phyloP scores from a whole-genome alignment of 2,329 filamentous ascomycete species.

The Drechslerella coelobrocha region DNA sequence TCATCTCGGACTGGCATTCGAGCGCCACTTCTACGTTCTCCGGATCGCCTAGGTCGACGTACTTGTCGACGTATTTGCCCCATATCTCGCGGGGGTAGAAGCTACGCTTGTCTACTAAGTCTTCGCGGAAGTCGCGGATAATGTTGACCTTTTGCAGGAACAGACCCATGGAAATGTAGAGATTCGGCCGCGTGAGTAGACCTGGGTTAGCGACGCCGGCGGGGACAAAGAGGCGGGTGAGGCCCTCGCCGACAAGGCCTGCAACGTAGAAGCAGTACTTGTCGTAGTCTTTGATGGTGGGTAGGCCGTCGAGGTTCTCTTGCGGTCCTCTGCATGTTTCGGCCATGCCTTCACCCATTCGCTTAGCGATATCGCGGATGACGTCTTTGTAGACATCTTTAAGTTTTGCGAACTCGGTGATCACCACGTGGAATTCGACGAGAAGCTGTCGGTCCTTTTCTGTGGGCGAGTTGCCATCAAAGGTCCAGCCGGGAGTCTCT shows the following conservation, averaged over 20 bases:
- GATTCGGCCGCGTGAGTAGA: slow-evolving; percentile 75
- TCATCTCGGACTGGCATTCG: slow-evolving; percentile 90
- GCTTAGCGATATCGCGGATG: slow-evolving; percentile 87
- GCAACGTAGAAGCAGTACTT: slow-evolving; percentile 98
- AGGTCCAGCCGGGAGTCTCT: slow-evolving; percentile 87
- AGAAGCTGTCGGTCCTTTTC: slow-evolving; percentile 94
- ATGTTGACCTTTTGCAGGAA: slow-evolving; percentile 99
- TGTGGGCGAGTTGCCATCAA: slow-evolving; percentile 80
- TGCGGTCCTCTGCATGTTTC: slow-evolving; percentile 89
- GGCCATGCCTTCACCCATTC: slow-evolving; percentile 99
- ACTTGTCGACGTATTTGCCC: slow-evolving; percentile 90
- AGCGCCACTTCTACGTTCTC: slow-evolving; percentile 78
- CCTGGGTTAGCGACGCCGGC: slow-evolving; percentile 84
- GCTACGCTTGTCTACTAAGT: slow-evolving; percentile 81
- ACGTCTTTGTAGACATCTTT: slow-evolving; percentile 83
- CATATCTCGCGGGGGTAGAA: slow-evolving; percentile 98
- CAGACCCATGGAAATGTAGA: slow-evolving; percentile 95
- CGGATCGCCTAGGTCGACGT: slow-evolving; percentile 86
- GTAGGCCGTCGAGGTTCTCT: slow-evolving; percentile 77
- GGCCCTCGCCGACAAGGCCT: slow-evolving; percentile 93
- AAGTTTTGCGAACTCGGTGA: slow-evolving; percentile 84
- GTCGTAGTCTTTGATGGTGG: slow-evolving; percentile 88
- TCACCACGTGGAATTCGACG: slow-evolving; percentile 87
- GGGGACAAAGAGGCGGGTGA: slow-evolving; percentile 88
- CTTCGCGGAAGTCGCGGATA: slow-evolving; percentile 92